phyloP scores from a whole-genome alignment of 2,329 filamentous ascomycete species.

The Mollisiaceae sp. region DNA sequence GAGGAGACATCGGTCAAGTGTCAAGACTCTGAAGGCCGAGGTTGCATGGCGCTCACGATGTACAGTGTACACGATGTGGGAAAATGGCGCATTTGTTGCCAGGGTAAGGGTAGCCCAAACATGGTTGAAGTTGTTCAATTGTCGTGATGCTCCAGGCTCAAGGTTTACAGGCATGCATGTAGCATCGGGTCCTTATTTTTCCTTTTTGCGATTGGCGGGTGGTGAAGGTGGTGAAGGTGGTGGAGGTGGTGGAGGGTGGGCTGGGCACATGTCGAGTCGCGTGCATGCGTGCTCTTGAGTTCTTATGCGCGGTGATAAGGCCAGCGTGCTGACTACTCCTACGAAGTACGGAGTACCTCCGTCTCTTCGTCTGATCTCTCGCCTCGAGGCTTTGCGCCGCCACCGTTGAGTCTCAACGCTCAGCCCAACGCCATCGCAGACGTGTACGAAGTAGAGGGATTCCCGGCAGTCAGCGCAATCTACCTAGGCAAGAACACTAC shows the following conservation, averaged over 20 bases:
- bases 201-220: slow-evolving; percentile 11
- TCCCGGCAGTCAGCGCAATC: not conserved
- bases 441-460: not conserved
- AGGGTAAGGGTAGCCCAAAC: not conserved
- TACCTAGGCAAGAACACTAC: not conserved
- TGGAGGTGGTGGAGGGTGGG: not conserved
- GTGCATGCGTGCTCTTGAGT: not conserved
- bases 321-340: not conserved
- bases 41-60: not conserved
- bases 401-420: not conserved
- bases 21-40: not conserved
- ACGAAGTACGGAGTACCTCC: too few species aligned
- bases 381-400: not conserved
- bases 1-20: not conserved
- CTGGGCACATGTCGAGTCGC: not conserved
- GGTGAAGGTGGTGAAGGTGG: too few species aligned
- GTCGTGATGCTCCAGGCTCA: too few species aligned
- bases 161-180: too few species aligned
- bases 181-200: not conserved
- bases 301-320: slow-evolving; percentile 28
- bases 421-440: not conserved
- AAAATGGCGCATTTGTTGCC: not conserved
- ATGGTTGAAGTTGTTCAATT: not conserved
- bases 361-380: slow-evolving; percentile 17
- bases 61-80: slow-evolving; percentile 4